Evolutionary conservation across 768 basidiomycete genomes (phyloP), one percentile per base, ranked within the genome.

Genomic region (Boletus subparvulus): DNA sequence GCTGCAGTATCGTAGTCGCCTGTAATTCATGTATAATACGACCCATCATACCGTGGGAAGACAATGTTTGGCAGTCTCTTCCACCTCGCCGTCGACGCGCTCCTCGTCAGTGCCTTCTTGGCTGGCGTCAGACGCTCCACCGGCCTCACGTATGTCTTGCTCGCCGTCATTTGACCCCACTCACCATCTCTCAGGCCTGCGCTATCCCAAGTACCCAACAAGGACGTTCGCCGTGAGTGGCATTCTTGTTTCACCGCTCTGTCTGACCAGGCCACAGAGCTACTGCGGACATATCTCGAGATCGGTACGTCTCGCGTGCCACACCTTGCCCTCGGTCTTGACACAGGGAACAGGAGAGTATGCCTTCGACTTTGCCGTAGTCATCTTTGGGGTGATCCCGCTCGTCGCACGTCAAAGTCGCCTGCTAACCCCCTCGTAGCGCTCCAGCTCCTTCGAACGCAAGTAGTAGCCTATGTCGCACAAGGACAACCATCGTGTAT

Each of bases 121-220:
- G 92, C 92, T 11, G 93, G 92, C n/a, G 73, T 94, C 53, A 87
- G 82, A 69, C 84, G 92, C 26, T 84, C 87, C 4, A 94, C 93
- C 0, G 92, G 92, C 47, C 73, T 95, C 58, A 92, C 93, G 92
- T 93, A 75, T 55, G 88, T 78, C 14, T 56, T 40, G 36, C 24
- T 7, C 24, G 13, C 41, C 24, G 2, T 12, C 2, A 26, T 32
- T 43, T 14, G 11, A 28, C 36, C 30, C 14, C 17, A 9, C 53
- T 60, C 57, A 56, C 52, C 6, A 3, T 17, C 0, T 10, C 30
- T 8, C 42, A 94, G 92, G 11, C 92, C 89, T 40, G 86, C 86
- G 16, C 73, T 95, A 11, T 74, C 82, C 5, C 82, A 83, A 63
- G 86, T 95, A 2, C 87, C 89, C 4, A 94, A 94, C 80, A 95